phyloP scores from a whole-genome alignment of 2,329 filamentous ascomycete species.

The Beauveria varroae region DNA sequence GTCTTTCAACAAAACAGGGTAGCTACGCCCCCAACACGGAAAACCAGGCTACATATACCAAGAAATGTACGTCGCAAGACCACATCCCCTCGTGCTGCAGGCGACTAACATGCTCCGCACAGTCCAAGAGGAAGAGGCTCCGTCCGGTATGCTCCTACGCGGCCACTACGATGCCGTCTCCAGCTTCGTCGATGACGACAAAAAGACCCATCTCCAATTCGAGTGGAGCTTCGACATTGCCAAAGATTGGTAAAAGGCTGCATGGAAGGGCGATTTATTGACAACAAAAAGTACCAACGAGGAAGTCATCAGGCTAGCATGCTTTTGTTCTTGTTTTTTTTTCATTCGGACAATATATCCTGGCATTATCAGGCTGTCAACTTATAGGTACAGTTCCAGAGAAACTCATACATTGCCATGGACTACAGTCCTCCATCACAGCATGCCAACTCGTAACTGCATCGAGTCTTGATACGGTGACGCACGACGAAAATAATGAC shows the following conservation, averaged over 20 bases:
- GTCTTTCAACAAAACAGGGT: constrained; percentile 45
- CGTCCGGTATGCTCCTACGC: constrained; percentile 80
- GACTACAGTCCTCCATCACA: not conserved
- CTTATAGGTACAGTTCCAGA: not conserved
- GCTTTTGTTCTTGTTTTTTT: not conserved
- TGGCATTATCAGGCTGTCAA: not conserved
- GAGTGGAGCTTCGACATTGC: constrained; percentile 95
- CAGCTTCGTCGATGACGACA: constrained; percentile 92
- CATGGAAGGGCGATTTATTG: not conserved
- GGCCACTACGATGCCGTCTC: constrained; percentile 86
- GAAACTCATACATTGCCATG: not conserved
- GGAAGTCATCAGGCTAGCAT: not conserved
- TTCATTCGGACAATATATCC: constrained; percentile 2
- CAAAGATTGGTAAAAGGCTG: constrained; percentile 76
- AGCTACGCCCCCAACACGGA: constrained; percentile 91
- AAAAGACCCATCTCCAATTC: constrained; percentile 82
- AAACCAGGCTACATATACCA: constrained; percentile 76
- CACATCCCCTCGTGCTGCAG: not conserved
- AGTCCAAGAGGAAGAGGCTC: constrained; percentile 91
- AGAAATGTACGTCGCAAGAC: constrained; percentile 64
- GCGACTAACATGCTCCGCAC: constrained; percentile 9
- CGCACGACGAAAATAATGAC: not conserved
- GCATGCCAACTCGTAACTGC: not conserved
- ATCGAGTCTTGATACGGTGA: not conserved
- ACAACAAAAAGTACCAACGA: not conserved